phyloP scores from a whole-genome alignment of 371 early-diverging fungal species.

The Mucor lusitanicus region DNA sequence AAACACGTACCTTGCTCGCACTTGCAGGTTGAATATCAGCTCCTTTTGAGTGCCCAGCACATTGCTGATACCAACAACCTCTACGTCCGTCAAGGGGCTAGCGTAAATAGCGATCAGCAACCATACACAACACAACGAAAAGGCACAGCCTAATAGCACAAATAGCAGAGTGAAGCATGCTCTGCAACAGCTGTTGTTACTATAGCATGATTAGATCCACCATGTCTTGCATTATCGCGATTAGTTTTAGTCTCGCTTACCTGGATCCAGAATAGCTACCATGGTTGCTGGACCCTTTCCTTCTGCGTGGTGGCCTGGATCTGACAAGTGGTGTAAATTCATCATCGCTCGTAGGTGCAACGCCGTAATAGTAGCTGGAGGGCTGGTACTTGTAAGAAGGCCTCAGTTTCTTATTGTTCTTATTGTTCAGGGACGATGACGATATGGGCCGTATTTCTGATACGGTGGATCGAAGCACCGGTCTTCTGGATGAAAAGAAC shows the following conservation, averaged over 20 bases:
- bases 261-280: conserved; percentile 2
- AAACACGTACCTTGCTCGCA: conserved; percentile 19
- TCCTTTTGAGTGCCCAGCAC: conserved; percentile 65
- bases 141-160: neutral
- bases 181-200: neutral
- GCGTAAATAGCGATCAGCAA: conserved; percentile 14
- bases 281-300: conserved; percentile 16
- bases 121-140: conserved; percentile 8
- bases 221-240: neutral
- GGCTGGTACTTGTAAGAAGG: conserved; percentile 5
- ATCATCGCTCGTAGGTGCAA: conserved; percentile 18
- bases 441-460: conserved; percentile 24
- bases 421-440: neutral
- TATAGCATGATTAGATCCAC: neutral
- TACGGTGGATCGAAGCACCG: conserved; percentile 40
- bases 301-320: conserved; percentile 11
- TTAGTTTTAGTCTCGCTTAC: neutral
- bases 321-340: conserved; percentile 20
- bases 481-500: conserved; percentile 21
- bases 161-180: conserved; percentile 4
- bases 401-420: neutral
- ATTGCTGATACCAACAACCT: conserved; percentile 50
- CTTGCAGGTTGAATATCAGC: conserved; percentile 56
- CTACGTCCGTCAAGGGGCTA: conserved; percentile 31
- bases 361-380: neutral